Base-by-base conservation (phyloP, 371 early-diverging fungal genomes). In the Actinomortierella ambigua region DNA sequence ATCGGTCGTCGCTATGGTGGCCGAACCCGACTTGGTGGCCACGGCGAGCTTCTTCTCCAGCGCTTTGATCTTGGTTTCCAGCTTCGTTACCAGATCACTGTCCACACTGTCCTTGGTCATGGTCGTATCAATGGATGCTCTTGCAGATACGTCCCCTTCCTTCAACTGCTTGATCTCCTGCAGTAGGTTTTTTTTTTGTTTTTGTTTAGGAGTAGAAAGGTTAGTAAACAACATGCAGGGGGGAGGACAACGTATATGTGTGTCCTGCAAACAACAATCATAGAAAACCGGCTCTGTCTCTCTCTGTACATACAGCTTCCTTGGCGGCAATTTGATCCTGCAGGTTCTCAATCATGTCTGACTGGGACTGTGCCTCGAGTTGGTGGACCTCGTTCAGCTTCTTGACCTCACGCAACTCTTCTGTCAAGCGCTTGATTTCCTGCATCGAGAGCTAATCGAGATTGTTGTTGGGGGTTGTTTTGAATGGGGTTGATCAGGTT, bases 371-470 rank as follows among this genome's bases (percentile, higher is more conserved):
- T 3, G 63, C 50, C 20, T 71, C 66, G 7, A 65, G 28, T 6
- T n/a, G 43, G 44, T 71, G 71, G 3, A 71, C 66, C n/a, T 71
- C 66, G 27, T 62, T 71, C 53, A 65, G 13, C 56, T 65, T 71
- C 20, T 47, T 26, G 14, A 66, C 59, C 1, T 65, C 71, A 52
- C 53, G 57, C 27, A 71, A 50, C n/a, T 71, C 71, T 3, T 71
- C 71, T 24, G 39, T 65, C 43, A 71, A 18, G 20, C 71, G 61
- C 24, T 52, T 71, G 44, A 71, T 71, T 40, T 71, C 71, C 50
- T 71, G 71, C 71, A 71, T 71, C 1, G 71, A 71, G 11, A 71
- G 50, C 70, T 69, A 57, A 27, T n/a, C n/a, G n/a, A n/a, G n/a
- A n/a, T n/a, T n/a, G n/a, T n/a, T n/a, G n/a, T n/a, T n/a, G n/a